Conservation (phyloP, 345 rosid species). For the Linum usitatissimum region DNA sequence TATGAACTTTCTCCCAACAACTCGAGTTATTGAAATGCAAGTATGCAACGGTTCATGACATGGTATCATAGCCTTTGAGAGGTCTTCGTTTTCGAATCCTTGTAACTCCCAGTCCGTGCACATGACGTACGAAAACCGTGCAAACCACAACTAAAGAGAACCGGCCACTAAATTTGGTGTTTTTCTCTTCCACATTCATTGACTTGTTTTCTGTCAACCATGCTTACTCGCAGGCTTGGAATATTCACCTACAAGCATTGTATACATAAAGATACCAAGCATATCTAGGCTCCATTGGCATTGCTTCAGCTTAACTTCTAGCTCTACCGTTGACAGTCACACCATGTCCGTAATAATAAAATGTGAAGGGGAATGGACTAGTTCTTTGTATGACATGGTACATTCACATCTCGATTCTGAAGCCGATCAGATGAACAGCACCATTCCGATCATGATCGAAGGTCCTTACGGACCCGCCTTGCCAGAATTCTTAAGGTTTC, state of each 20-base stretch:
- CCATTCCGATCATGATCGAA: constrained; percentile 45
- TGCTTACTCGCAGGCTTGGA: constrained; percentile 68
- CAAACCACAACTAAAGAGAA: too few relatives aligned
- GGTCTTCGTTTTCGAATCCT: too few relatives aligned
- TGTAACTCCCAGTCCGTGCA: too few relatives aligned
- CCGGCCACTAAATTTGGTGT: neutral
- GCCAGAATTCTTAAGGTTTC: constrained; percentile 49
- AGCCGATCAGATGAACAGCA: constrained; percentile 20
- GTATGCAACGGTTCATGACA: too few relatives aligned
- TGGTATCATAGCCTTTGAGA: too few relatives aligned
- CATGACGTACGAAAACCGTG: too few relatives aligned
- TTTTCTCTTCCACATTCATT: constrained; percentile 11
- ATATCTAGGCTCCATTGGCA: constrained; percentile 75
- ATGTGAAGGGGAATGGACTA: constrained; percentile 62
- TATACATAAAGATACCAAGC: constrained; percentile 57
- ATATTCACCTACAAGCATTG: constrained; percentile 51
- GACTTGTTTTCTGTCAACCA: too few relatives aligned
- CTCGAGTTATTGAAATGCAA: too few relatives aligned
- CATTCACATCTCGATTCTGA: constrained; percentile 27
- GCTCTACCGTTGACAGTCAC: constrained; percentile 39
- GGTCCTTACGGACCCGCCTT: constrained; percentile 86
- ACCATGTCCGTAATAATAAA: constrained; percentile 51
- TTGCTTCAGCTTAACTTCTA: constrained; percentile 67
- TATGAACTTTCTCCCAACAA: too few relatives aligned
- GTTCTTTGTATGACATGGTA: constrained; percentile 39